Percentiles rank a stretch among this genome's conserved stretches.
Conservation (phyloP, 2,329 filamentous ascomycete species). For the Pseudocercospora fuligena region DNA sequence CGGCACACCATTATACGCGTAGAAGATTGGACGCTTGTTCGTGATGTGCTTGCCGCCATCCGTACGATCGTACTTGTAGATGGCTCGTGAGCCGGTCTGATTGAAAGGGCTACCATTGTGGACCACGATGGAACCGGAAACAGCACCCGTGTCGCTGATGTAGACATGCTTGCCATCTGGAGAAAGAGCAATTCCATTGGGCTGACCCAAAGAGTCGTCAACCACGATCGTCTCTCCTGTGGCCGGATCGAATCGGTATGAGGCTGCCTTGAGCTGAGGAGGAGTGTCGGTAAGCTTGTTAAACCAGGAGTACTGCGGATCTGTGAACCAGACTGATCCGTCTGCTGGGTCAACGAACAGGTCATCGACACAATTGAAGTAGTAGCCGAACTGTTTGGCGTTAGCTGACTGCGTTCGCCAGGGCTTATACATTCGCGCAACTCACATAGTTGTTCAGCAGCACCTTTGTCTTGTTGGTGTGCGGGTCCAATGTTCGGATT, state of each 20-base stretch:
- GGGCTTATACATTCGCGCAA: background rate
- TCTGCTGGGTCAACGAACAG: slow-evolving; percentile 46
- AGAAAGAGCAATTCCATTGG: slow-evolving; percentile 54
- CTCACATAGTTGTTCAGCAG: slow-evolving; percentile 50
- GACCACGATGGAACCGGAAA: background rate
- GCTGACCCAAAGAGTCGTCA: slow-evolving; percentile 48
- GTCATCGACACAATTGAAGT: slow-evolving; percentile 51
- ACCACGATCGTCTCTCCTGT: slow-evolving; percentile 49
- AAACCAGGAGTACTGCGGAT: slow-evolving; percentile 39
- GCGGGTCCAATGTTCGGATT: slow-evolving; percentile 51
- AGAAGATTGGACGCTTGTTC: slow-evolving; percentile 26
- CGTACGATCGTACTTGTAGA: slow-evolving; percentile 27
- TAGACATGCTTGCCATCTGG: slow-evolving; percentile 52
- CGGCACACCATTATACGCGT: slow-evolving; percentile 21
- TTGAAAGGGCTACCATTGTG: slow-evolving; percentile 6
- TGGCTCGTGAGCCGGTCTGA: slow-evolving; percentile 16
- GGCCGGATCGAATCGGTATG: slow-evolving; percentile 49
- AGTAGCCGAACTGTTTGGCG: slow-evolving; percentile 45
- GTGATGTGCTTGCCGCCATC: slow-evolving; percentile 23
- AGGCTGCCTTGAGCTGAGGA: slow-evolving; percentile 30
- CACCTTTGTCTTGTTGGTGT: slow-evolving; percentile 46
- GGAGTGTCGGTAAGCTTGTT: slow-evolving; percentile 25
- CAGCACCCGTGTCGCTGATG: slow-evolving; percentile 48
- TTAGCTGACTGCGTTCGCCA: background rate
- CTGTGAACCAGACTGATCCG: slow-evolving; percentile 57